Percentiles rank a stretch among this genome's conserved stretches.
Conservation (phyloP, 2,329 filamentous ascomycete genomes). For the Stemphylium vesicarium region DNA sequence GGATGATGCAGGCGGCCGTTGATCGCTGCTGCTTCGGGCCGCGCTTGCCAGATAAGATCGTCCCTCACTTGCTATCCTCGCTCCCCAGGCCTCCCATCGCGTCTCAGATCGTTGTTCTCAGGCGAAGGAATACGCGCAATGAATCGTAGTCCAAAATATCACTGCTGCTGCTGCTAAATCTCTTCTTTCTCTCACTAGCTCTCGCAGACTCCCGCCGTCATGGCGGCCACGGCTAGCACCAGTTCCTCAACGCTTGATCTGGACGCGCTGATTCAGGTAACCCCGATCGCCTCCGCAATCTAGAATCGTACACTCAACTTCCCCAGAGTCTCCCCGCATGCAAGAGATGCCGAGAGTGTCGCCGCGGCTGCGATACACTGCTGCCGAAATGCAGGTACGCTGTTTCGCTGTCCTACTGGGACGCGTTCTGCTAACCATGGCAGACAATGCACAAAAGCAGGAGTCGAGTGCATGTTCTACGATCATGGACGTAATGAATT, state of each 20-base stretch:
- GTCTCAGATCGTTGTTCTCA: neutral
- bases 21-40: slow-evolving; percentile 20
- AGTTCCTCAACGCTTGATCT: slow-evolving; percentile 24
- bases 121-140: neutral
- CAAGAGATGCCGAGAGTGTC: slow-evolving; percentile 45
- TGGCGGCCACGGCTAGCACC: slow-evolving; percentile 24
- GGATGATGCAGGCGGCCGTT: slow-evolving; percentile 21
- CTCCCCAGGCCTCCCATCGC: slow-evolving; percentile 6
- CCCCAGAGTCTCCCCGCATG: slow-evolving; percentile 42
- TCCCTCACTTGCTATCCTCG: slow-evolving; percentile 13
- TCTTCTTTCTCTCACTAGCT: neutral
- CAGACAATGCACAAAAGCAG: slow-evolving; percentile 47
- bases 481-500: slow-evolving; percentile 43
- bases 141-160: neutral
- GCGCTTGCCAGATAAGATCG: slow-evolving; percentile 26
- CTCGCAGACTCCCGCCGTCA: slow-evolving; percentile 7
- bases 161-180: neutral
- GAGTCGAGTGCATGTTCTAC: slow-evolving; percentile 44
- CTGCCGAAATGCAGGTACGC: slow-evolving; percentile 44
- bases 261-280: slow-evolving; percentile 33
- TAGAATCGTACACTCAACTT: slow-evolving; percentile 13
- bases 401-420: neutral
- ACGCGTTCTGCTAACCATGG: slow-evolving; percentile 12
- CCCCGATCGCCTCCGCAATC: slow-evolving; percentile 5
- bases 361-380: slow-evolving; percentile 46